These are phyloP conservation scores for Astrothelium macrocarpum DNA, from an alignment of 495 filamentous ascomycete species.

Conservation along the genomic window DNA sequence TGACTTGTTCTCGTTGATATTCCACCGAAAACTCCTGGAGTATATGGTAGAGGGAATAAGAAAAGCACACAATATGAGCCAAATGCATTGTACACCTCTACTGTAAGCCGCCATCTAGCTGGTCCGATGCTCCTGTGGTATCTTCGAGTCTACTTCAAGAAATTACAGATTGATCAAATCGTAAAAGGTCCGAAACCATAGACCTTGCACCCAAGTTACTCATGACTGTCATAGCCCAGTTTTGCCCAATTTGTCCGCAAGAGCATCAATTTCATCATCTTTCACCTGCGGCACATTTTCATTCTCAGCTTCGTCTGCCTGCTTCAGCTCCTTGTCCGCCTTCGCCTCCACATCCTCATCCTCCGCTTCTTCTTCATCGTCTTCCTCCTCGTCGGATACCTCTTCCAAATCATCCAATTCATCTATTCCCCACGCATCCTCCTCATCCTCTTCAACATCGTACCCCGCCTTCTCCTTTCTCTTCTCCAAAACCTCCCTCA, in stretches of 20 bases:
- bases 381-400: slow-evolving; percentile 58
- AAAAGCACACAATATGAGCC: no score
- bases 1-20: no score
- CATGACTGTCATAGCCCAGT: slow-evolving; percentile 32
- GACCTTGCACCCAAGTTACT: not conserved
- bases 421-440: slow-evolving; percentile 66
- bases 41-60: no score
- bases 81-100: not conserved
- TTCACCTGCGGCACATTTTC: slow-evolving; percentile 61
- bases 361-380: slow-evolving; percentile 56
- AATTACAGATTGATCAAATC: not conserved
- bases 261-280: slow-evolving; percentile 70
- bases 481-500: slow-evolving; percentile 43
- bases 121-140: not conserved
- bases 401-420: slow-evolving; percentile 76
- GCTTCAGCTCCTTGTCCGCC: slow-evolving; percentile 57
- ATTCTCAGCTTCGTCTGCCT: slow-evolving; percentile 63
- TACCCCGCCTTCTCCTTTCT: slow-evolving; percentile 53
- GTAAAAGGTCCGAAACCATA: not conserved
- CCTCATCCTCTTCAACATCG: slow-evolving; percentile 44
- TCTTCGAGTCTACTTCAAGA: slow-evolving; percentile 3
- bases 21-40: no score
- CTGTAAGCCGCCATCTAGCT: not conserved
- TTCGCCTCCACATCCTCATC: slow-evolving; percentile 51
- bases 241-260: slow-evolving; percentile 65